These are phyloP conservation scores for Fomitiporia mediterranea DNA, from an alignment of 1,284 basidiomycete species.

Conservation along the genomic window DNA sequence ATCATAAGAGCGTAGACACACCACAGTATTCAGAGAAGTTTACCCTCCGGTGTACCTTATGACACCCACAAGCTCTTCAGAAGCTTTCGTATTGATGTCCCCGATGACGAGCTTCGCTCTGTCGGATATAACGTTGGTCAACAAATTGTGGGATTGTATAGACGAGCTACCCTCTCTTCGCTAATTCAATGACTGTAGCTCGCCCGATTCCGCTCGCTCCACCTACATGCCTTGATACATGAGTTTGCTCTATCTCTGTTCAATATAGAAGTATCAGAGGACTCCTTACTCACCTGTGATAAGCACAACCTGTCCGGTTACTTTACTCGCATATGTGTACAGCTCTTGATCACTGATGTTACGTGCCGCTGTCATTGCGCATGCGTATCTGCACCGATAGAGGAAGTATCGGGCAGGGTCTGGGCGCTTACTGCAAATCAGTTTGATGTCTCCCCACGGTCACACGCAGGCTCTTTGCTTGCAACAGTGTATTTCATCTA, in stretches of 20 bases:
- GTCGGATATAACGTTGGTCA: not conserved
- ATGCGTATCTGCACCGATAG: too few species aligned
- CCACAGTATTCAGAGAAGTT: too few species aligned
- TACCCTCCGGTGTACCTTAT: not conserved
- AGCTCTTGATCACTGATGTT: constrained; percentile 4
- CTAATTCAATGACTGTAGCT: not conserved
- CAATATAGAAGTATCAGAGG: not conserved
- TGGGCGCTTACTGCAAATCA: too few species aligned
- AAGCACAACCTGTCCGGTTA: not conserved
- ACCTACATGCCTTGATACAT: not conserved
- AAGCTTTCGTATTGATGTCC: not conserved
- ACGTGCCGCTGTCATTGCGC: too few species aligned
- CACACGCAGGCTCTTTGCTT: too few species aligned
- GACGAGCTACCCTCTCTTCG: not conserved
- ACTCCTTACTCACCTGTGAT: constrained; percentile 5
- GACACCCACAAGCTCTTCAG: not conserved
- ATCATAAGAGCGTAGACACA: not conserved
- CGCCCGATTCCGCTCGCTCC: constrained; percentile 7
- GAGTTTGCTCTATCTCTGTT: not conserved
- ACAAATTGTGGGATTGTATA: not conserved
- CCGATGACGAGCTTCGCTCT: not conserved
- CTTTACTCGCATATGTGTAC: not conserved
- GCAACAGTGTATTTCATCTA: too few species aligned
- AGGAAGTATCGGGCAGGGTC: too few species aligned
- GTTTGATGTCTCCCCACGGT: too few species aligned